phyloP scores from a whole-genome alignment of 495 filamentous ascomycete genomes.

The Viridothelium virens region DNA sequence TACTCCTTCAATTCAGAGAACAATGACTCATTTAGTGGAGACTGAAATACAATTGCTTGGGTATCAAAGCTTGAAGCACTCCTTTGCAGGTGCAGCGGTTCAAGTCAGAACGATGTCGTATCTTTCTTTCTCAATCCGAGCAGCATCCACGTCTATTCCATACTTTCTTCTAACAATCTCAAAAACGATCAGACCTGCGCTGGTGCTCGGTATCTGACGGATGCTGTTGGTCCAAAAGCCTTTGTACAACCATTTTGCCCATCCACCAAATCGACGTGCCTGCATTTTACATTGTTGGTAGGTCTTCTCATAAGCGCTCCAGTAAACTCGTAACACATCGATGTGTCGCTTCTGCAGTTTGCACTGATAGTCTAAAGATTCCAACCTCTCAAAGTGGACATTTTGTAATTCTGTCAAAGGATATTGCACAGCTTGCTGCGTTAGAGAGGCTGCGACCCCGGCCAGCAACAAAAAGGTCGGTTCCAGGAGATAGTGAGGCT shows the following conservation, averaged over 20 bases:
- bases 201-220: slow-evolving; percentile 79
- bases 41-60: too few relatives aligned
- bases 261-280: slow-evolving; percentile 54
- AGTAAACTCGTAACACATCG: slow-evolving; percentile 58
- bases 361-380: slow-evolving; percentile 60
- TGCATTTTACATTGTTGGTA: slow-evolving; percentile 59
- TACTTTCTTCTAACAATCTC: slow-evolving; percentile 79
- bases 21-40: too few relatives aligned
- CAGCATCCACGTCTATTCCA: slow-evolving; percentile 57
- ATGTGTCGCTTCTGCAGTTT: slow-evolving; percentile 12
- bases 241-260: slow-evolving; percentile 65
- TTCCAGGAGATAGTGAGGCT: slow-evolving; percentile 78
- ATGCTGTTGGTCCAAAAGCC: slow-evolving; percentile 69
- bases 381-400: slow-evolving; percentile 69
- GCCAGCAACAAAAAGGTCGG: slow-evolving; percentile 72
- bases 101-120: slow-evolving; percentile 63
- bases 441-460: slow-evolving; percentile 64
- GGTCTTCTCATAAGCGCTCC: slow-evolving; percentile 67
- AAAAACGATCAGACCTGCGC: slow-evolving; percentile 82
- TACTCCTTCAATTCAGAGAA: too few relatives aligned
- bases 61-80: too few relatives aligned
- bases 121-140: slow-evolving; percentile 56
- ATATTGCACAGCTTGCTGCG: slow-evolving; percentile 72
- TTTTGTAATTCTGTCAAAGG: slow-evolving; percentile 68
- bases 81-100: neutral